phyloP scores from a whole-genome alignment of 208 protist genomes.

The Trichomonas gallinae region DNA sequence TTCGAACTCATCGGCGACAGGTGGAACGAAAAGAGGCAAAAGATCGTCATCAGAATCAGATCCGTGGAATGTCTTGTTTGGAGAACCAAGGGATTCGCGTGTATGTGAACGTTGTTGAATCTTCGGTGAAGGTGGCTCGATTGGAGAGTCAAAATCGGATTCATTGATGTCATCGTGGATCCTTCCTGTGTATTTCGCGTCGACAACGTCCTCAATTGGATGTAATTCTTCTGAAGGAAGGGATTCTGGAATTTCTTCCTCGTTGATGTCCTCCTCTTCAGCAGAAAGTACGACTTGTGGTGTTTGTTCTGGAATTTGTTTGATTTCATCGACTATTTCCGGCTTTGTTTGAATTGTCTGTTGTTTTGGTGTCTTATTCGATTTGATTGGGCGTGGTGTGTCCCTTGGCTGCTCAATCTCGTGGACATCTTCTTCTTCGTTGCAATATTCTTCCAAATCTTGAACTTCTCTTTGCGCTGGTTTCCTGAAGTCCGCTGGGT shows the following conservation, averaged over 20 bases:
- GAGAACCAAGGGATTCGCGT: neutral
- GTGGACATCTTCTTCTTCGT: neutral
- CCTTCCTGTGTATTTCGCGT: neutral
- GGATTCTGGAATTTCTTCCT: neutral
- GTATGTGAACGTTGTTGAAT: neutral
- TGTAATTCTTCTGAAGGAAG: neutral
- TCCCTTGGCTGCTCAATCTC: neutral
- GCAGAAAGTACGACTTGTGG: neutral
- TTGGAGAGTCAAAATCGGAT: neutral
- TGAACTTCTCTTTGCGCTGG: neutral
- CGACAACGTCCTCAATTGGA: neutral
- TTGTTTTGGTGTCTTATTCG: neutral
- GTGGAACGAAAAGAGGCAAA: neutral
- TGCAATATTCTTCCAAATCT: neutral
- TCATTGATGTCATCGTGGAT: neutral
- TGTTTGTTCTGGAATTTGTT: neutral
- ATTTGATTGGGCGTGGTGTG: neutral
- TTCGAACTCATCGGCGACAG: neutral
- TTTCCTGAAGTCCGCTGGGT: neutral
- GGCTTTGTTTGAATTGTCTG: neutral
- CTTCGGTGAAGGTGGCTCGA: neutral
- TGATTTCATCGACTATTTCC: neutral
- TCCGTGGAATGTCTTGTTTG: neutral
- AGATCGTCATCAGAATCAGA: neutral
- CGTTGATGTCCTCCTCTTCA: neutral